phyloP scores from a whole-genome alignment of 148 eudicot species.

The Diospyros kaki region DNA sequence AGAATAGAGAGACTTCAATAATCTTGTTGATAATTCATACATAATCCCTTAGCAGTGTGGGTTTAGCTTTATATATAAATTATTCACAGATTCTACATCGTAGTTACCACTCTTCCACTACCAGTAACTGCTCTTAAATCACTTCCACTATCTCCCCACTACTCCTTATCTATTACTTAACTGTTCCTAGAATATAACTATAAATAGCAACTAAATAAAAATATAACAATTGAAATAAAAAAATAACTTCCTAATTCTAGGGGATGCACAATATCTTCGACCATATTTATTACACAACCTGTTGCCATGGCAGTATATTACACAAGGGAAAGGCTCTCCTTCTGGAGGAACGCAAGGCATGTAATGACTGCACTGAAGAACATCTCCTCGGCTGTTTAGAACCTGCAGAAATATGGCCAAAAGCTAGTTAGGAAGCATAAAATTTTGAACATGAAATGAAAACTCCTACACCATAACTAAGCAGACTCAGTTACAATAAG shows the following conservation, averaged over 20 bases:
- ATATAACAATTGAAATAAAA: too few relatives aligned
- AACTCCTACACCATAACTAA: neutral
- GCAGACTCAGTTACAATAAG: neutral
- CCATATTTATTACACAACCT: constrained; percentile 47
- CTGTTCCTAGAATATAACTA: too few relatives aligned
- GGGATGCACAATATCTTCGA: neutral
- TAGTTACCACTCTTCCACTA: too few relatives aligned
- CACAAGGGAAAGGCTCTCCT: constrained; percentile 83
- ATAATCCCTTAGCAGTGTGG: too few relatives aligned
- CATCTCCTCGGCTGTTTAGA: constrained; percentile 72
- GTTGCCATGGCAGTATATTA: constrained; percentile 97
- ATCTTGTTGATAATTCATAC: too few relatives aligned
- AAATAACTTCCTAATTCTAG: neutral
- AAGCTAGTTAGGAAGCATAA: constrained; percentile 10
- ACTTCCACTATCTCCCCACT: too few relatives aligned
- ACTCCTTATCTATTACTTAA: too few relatives aligned
- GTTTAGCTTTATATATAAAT: too few relatives aligned
- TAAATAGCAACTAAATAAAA: too few relatives aligned
- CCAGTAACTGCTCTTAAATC: too few relatives aligned
- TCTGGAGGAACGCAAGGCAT: constrained; percentile 64
- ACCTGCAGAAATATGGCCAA: constrained; percentile 45
- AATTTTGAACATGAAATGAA: neutral
- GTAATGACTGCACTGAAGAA: constrained; percentile 88
- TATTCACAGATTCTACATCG: too few relatives aligned
- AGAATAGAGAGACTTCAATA: too few relatives aligned